phyloP scores from a whole-genome alignment of 495 filamentous ascomycete species.

The Chlorociboria aeruginascens region DNA sequence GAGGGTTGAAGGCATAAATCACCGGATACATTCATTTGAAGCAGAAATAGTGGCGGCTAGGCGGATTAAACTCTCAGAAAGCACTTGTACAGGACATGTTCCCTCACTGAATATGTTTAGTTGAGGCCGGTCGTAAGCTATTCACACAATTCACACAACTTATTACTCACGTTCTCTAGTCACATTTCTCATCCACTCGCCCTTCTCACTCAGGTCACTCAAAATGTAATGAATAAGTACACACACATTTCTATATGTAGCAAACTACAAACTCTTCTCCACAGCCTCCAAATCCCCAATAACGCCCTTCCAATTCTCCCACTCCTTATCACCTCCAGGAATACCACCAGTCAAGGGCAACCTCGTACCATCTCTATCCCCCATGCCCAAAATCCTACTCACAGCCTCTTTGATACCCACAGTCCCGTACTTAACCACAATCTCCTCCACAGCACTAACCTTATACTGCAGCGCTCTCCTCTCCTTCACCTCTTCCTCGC shows the following conservation, averaged over 20 bases:
- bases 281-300: slow-evolving; percentile 26
- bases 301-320: slow-evolving; percentile 30
- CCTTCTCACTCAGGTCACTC: too few species aligned
- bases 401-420: slow-evolving; percentile 53
- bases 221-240: background rate
- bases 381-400: slow-evolving; percentile 39
- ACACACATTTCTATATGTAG: background rate
- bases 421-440: slow-evolving; percentile 42
- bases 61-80: too few species aligned
- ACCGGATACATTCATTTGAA: too few species aligned
- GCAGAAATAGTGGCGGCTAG: too few species aligned
- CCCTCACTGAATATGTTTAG: too few species aligned
- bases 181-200: too few species aligned
- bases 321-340: slow-evolving; percentile 34
- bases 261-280: slow-evolving; percentile 22
- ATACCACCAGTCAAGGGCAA: slow-evolving; percentile 41
- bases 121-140: too few species aligned
- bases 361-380: slow-evolving; percentile 40
- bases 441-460: slow-evolving; percentile 44
- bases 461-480: slow-evolving; percentile 40
- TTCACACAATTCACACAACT: too few species aligned
- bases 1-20: too few species aligned
- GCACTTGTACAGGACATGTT: too few species aligned
- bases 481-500: slow-evolving; percentile 26
- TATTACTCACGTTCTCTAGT: too few species aligned